A percentile compares a stretch with the other conserved stretches of the same genome.
phyloP scores from a whole-genome alignment of 2,329 filamentous ascomycete genomes.

The Penicillium hesseltinei region DNA sequence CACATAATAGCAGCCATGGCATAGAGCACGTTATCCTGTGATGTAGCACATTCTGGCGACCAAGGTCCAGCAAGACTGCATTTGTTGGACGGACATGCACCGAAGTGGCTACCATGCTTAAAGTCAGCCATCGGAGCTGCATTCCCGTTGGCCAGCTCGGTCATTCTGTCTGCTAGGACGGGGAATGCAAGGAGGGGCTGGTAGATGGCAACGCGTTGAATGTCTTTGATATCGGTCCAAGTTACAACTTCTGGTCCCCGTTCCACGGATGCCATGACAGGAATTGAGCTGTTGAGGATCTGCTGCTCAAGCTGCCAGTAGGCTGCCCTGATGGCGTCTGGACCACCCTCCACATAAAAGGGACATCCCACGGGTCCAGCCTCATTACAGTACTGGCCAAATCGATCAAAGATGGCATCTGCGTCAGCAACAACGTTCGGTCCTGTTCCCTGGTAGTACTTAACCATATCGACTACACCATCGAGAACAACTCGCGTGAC shows the following conservation, averaged over 20 bases:
- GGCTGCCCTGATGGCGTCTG: slow-evolving; percentile 27
- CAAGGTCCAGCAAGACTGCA: slow-evolving; percentile 33
- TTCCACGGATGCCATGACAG: slow-evolving; percentile 28
- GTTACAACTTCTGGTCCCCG: slow-evolving; percentile 38
- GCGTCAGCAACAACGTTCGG: slow-evolving; percentile 31
- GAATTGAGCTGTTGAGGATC: slow-evolving; percentile 28
- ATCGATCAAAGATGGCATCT: slow-evolving; percentile 37
- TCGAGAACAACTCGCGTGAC: slow-evolving; percentile 35
- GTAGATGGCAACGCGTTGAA: slow-evolving; percentile 34
- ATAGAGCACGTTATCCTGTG: slow-evolving; percentile 29
- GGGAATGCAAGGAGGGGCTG: slow-evolving; percentile 32
- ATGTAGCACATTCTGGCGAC: slow-evolving; percentile 29
- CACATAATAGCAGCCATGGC: slow-evolving; percentile 34
- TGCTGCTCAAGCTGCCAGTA: slow-evolving; percentile 26
- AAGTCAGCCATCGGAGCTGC: slow-evolving; percentile 31
- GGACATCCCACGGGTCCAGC: slow-evolving; percentile 31
- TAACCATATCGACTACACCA: slow-evolving; percentile 38
- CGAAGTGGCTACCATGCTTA: slow-evolving; percentile 28
- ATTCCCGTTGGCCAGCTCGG: slow-evolving; percentile 27
- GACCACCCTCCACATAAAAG: slow-evolving; percentile 29
- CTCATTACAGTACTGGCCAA: slow-evolving; percentile 33
- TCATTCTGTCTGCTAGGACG: slow-evolving; percentile 27
- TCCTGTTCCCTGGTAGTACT: slow-evolving; percentile 32
- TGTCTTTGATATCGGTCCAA: slow-evolving; percentile 34
- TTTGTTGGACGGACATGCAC: slow-evolving; percentile 28